These are phyloP conservation scores for Chalara sp. DNA, from an alignment of 2,329 filamentous ascomycete species.

Conservation along the genomic window DNA sequence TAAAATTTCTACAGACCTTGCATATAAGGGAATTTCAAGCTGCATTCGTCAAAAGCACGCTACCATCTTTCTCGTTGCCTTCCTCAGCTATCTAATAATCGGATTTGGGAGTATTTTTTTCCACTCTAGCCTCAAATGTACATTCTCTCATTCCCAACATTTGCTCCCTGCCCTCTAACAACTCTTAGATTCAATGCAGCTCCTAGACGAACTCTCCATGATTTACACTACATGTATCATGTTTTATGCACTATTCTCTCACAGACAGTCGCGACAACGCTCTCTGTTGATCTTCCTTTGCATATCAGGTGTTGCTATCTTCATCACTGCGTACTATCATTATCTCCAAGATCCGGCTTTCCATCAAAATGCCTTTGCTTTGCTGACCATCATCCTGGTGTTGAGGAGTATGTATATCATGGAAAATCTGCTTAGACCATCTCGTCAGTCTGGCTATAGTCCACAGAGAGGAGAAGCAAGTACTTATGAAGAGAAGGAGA, in stretches of 20 bases:
- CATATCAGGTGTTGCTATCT: too few relatives aligned
- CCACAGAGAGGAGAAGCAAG: too few relatives aligned
- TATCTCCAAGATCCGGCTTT: conserved; percentile 67
- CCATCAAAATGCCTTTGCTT: conserved; percentile 61
- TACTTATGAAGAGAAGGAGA: too few relatives aligned
- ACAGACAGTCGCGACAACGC: too few relatives aligned
- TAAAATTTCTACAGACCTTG: conserved; percentile 63
- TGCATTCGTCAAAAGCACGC: conserved; percentile 70
- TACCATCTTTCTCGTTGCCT: conserved; percentile 64
- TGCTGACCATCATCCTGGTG: conserved; percentile 55
- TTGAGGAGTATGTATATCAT: conserved; percentile 55
- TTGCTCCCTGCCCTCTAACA: too few relatives aligned
- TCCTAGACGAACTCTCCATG: conserved; percentile 65
- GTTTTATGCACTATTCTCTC: conserved; percentile 26
- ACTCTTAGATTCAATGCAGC: conserved; percentile 57
- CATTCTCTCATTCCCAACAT: conserved; percentile 2
- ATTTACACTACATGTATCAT: conserved; percentile 67
- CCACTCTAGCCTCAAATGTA: conserved; percentile 35
- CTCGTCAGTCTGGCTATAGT: too few relatives aligned
- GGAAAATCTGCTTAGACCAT: conserved; percentile 38
- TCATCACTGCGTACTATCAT: conserved; percentile 50
- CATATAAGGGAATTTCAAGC: conserved; percentile 66
- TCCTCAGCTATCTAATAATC: conserved; percentile 34
- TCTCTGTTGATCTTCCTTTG: too few relatives aligned
- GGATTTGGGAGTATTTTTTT: conserved; percentile 33